Evolutionary conservation across 2,329 filamentous ascomycete genomes (phyloP).

Genomic region (Ophiocordyceps camponoti-rufipedis): DNA sequence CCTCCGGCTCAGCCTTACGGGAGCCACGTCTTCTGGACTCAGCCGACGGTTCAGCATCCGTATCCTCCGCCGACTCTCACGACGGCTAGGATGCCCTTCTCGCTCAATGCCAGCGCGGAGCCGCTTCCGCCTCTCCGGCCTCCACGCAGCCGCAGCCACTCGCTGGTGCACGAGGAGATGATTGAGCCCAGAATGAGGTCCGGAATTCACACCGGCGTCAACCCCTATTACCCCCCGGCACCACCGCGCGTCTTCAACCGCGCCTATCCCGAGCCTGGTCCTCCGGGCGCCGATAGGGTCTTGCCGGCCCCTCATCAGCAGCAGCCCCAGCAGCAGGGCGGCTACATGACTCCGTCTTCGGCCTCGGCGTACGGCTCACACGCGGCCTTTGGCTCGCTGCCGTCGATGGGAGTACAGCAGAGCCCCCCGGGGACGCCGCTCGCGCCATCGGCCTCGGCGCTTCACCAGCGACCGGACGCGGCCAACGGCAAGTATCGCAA

Average conservation of each 20-base stretch:
- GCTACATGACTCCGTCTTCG: slow-evolving; percentile 17
- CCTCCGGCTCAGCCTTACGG: slow-evolving; percentile 6
- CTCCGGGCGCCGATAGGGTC: slow-evolving; percentile 14
- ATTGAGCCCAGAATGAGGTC: slow-evolving; percentile 15
- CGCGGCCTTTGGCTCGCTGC: slow-evolving; percentile 13
- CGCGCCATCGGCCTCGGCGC: slow-evolving; percentile 11
- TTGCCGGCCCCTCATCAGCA: slow-evolving; percentile 15
- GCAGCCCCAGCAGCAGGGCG: slow-evolving; percentile 5
- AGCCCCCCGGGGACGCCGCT: slow-evolving; percentile 17
- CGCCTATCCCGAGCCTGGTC: slow-evolving; percentile 11
- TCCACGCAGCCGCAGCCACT: slow-evolving; percentile 15
- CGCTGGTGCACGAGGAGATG: slow-evolving; percentile 15
- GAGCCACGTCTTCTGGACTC: slow-evolving; percentile 15
- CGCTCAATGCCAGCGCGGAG: slow-evolving; percentile 15
- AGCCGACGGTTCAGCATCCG: slow-evolving; percentile 8
- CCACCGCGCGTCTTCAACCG: slow-evolving; percentile 13
- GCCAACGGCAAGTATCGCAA: slow-evolving; percentile 32
- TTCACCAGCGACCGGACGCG: slow-evolving; percentile 18
- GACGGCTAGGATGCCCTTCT: slow-evolving; percentile 14
- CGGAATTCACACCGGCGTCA: slow-evolving; percentile 8
- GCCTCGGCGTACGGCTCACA: slow-evolving; percentile 9
- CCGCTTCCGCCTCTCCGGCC: slow-evolving; percentile 20
- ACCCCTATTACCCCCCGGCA: slow-evolving; percentile 14
- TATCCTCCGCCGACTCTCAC: slow-evolving; percentile 9
- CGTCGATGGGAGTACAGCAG: slow-evolving; percentile 15